Evolutionary conservation across 345 rosid genomes (phyloP), one percentile per base, ranked within the genome.

Genomic region (Combretum micranthum): DNA sequence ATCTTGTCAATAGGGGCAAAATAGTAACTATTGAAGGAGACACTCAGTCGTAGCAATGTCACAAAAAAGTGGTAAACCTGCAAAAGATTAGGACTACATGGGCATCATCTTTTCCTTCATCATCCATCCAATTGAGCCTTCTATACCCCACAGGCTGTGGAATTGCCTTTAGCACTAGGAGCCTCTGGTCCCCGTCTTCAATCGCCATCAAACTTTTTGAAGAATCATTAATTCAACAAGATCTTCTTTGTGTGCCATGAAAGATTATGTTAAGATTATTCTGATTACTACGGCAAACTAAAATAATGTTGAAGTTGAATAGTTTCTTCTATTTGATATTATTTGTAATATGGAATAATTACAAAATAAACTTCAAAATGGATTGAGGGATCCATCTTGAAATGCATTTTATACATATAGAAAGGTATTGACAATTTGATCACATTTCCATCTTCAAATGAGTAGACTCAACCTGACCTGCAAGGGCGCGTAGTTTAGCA

Each of bases 391-490:
- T 32, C 9, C 39, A 32, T 61, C 60, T 60, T 42, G 44, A 63
- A 69, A 60, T 64, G 50, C 71, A 55, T 60, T 17, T 44, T 46
- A 53, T 44, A 45, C 50, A 21, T 50, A 54, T 58, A 47, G 25
- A 76, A 72, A n/a, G n/a, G n/a, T 42, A 13, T 20, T n/a, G 42
- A 37, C 18, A 19, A 44, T 47, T n/a, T 22, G 21, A 20, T 81
- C 76, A 75, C 65, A 71, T 73, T 80, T 77, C 82, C 75, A 71
- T 79, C 80, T 79, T 81, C 48, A 72, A 52, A 66, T 66, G 65
- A 61, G 71, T 57, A 39, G 72, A 71, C 56, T 73, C 83, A 57
- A 75, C 44, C 15, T 73, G 52, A 56, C 85, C 90, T 84, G 85
- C 79, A 67, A 52, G 9, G 61, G 12, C 22, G 37, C 23, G 23